These are phyloP conservation scores for Mycosphaerella arachidis DNA, from an alignment of 2,329 filamentous ascomycete species.

Conservation along the genomic window DNA sequence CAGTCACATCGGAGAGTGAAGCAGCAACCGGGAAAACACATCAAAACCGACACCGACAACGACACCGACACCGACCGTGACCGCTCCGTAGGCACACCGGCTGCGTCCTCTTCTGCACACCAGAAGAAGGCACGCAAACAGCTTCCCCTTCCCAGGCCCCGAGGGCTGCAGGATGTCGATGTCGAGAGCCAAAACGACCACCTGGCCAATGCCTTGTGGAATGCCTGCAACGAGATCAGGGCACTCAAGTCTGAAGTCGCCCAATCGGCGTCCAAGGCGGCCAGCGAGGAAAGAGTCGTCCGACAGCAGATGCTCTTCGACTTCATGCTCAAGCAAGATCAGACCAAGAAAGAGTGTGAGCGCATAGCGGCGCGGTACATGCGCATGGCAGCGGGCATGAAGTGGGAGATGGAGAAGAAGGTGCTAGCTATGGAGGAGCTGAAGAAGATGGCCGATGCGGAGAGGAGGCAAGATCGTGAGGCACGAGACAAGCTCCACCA, in stretches of 20 bases:
- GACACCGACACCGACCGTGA: background rate
- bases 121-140: background rate
- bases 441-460: background rate
- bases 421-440: background rate
- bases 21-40: background rate
- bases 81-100: background rate
- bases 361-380: background rate
- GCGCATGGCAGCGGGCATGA: background rate
- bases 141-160: too few relatives aligned
- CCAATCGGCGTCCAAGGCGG: background rate
- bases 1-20: background rate
- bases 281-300: background rate
- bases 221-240: slow-evolving; percentile 7
- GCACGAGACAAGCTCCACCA: background rate
- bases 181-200: background rate
- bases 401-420: background rate
- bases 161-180: background rate
- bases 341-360: background rate
- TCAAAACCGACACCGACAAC: background rate
- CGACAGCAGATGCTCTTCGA: slow-evolving; percentile 1
- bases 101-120: background rate
- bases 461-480: background rate
- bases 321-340: background rate
- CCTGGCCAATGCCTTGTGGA: background rate
- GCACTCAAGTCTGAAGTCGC: slow-evolving; percentile 3